Conservation (phyloP, 805 yeast genomes). For the Clavispora phyllophila region DNA sequence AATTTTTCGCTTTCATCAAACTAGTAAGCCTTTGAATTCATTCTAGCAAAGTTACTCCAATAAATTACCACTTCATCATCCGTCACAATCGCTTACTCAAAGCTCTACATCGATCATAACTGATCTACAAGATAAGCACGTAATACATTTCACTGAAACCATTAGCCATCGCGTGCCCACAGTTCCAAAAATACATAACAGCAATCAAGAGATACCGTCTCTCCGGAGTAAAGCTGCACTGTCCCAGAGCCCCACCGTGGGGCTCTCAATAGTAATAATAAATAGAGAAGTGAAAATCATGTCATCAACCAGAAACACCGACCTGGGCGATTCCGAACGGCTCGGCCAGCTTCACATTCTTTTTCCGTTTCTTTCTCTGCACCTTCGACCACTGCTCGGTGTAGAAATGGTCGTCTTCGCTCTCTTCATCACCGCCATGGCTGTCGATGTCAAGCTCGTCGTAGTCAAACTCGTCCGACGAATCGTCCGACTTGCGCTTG, state of each 20-base stretch:
- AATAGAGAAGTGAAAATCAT: neutral
- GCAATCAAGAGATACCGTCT: neutral
- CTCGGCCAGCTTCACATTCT: neutral
- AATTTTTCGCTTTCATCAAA: too few relatives aligned
- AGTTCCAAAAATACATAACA: neutral
- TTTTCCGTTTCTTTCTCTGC: constrained; percentile 2
- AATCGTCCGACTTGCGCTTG: neutral
- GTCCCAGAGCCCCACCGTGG: neutral
- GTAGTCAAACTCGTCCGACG: constrained; percentile 11
- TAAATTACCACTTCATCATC: too few relatives aligned
- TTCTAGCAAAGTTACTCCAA: too few relatives aligned
- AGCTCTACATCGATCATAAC: too few relatives aligned
- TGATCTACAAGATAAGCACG: too few relatives aligned
- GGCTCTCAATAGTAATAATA: neutral
- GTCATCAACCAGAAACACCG: neutral
- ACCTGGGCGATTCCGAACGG: neutral
- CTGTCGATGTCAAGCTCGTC: constrained; percentile 12
- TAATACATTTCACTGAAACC: too few relatives aligned
- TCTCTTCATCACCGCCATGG: constrained; percentile 13
- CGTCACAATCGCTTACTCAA: too few relatives aligned
- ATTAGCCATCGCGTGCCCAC: too few relatives aligned
- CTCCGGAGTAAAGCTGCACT: neutral
- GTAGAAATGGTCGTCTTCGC: constrained; percentile 12
- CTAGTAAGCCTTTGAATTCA: too few relatives aligned
- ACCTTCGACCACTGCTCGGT: constrained; percentile 10